Evolutionary conservation across 306 rosid genomes (phyloP).

Genomic region (Lathyrus aphaca): DNA sequence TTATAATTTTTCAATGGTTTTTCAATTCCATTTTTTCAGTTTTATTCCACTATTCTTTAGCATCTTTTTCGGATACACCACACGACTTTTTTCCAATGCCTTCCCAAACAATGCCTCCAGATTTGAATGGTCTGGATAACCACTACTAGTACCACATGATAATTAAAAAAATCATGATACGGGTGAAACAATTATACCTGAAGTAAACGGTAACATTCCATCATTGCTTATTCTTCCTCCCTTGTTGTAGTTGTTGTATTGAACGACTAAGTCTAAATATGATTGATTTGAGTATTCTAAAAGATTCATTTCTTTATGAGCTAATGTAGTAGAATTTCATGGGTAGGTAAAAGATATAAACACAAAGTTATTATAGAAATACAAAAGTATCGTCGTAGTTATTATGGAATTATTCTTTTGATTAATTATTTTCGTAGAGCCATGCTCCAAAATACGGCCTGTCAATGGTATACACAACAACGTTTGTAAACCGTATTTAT

Average conservation of each 20-base stretch:
- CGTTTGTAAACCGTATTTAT: constrained; percentile 66
- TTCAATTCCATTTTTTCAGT: constrained; percentile 73
- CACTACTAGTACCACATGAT: neutral
- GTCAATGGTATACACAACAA: constrained; percentile 71
- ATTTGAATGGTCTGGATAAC: constrained; percentile 80
- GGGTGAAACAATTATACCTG: constrained; percentile 68
- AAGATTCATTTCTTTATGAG: constrained; percentile 69
- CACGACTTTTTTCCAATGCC: constrained; percentile 67
- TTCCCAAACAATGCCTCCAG: constrained; percentile 82
- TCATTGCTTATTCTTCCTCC: constrained; percentile 72
- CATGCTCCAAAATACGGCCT: constrained; percentile 82
- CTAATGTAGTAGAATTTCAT: constrained; percentile 1
- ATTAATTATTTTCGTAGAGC: constrained; percentile 66
- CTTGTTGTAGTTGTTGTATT: constrained; percentile 11
- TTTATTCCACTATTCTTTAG: constrained; percentile 9
- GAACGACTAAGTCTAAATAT: constrained; percentile 43
- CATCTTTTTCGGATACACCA: constrained; percentile 41
- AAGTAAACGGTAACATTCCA: constrained; percentile 85
- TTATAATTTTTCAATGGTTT: constrained; percentile 91
- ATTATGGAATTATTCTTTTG: constrained; percentile 76
- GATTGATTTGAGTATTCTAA: constrained; percentile 61
- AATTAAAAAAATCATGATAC: constrained; percentile 49
- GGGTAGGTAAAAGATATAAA: constrained; percentile 64
- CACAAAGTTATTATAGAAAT: constrained; percentile 62
- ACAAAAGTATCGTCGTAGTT: constrained; percentile 66